These are phyloP conservation scores for Ceratocystiopsis sp. DNA, from an alignment of 2,329 filamentous ascomycete species.

Conservation along the genomic window DNA sequence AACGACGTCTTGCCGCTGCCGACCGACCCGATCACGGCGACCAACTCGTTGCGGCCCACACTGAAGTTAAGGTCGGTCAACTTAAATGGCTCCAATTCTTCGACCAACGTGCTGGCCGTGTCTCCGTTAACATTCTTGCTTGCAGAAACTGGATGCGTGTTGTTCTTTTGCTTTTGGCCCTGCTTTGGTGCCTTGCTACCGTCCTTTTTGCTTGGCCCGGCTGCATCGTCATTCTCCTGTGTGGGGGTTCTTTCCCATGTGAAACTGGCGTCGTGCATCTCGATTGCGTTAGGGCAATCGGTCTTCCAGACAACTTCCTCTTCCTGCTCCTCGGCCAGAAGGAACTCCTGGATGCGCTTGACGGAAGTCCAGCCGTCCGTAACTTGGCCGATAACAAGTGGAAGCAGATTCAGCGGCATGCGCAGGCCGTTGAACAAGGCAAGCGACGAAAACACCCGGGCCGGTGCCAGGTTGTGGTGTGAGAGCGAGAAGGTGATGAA, in stretches of 20 bases:
- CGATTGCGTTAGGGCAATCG: constrained; percentile 51
- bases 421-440: constrained; percentile 86
- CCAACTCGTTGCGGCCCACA: constrained; percentile 57
- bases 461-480: constrained; percentile 52
- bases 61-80: constrained; percentile 50
- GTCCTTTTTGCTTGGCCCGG: constrained; percentile 20
- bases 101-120: constrained; percentile 36
- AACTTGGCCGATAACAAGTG: constrained; percentile 73
- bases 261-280: constrained; percentile 57
- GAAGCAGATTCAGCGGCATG: constrained; percentile 76
- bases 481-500: constrained; percentile 69
- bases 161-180: constrained; percentile 10
- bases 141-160: background rate
- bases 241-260: constrained; percentile 65
- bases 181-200: constrained; percentile 17
- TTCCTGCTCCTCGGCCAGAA: constrained; percentile 68
- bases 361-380: constrained; percentile 80
- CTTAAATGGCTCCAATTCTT: constrained; percentile 52
- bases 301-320: constrained; percentile 45
- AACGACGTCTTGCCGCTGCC: constrained; percentile 83
- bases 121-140: constrained; percentile 27
- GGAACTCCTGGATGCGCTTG: constrained; percentile 71
- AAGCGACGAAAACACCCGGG: constrained; percentile 77
- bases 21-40: constrained; percentile 78
- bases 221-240: constrained; percentile 33